phyloP scores from a whole-genome alignment of 2,329 filamentous ascomycete genomes.

The Penicillium sp. region DNA sequence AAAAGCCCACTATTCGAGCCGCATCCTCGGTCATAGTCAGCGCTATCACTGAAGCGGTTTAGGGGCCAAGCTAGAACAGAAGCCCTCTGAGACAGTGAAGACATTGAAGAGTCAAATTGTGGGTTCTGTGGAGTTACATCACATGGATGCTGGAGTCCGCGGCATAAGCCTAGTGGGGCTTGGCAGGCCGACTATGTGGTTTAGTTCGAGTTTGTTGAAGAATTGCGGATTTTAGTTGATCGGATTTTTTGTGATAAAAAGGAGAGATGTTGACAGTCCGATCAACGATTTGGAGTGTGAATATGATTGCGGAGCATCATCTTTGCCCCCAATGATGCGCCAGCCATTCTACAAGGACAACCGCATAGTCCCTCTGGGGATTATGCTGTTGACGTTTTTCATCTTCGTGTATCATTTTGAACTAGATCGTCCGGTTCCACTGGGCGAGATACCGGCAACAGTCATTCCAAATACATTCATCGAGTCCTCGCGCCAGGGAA shows the following conservation, averaged over 20 bases:
- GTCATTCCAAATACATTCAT: constrained; percentile 7
- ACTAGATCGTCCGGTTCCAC: constrained; percentile 22
- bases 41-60: not conserved
- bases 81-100: constrained; percentile 3
- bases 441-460: constrained; percentile 7
- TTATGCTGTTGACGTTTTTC: constrained; percentile 25
- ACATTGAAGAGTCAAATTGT: constrained; percentile 1
- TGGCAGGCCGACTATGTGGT: not conserved
- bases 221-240: not conserved
- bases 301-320: not conserved
- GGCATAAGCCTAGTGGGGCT: constrained; percentile 2
- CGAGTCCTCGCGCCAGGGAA: constrained; percentile 1
- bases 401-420: constrained; percentile 29
- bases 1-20: not conserved
- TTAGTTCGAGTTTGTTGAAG: not conserved
- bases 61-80: not conserved
- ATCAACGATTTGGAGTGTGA: not conserved
- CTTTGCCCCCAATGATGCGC: constrained; percentile 7
- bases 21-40: constrained; percentile 6
- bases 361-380: constrained; percentile 26
- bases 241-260: constrained; percentile 8
- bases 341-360: constrained; percentile 29
- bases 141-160: not conserved
- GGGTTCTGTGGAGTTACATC: constrained; percentile 5
- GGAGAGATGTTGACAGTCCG: constrained; percentile 2